Evolutionary conservation across 2,329 filamentous ascomycete genomes (phyloP).

Genomic region (Claviceps monticola): DNA sequence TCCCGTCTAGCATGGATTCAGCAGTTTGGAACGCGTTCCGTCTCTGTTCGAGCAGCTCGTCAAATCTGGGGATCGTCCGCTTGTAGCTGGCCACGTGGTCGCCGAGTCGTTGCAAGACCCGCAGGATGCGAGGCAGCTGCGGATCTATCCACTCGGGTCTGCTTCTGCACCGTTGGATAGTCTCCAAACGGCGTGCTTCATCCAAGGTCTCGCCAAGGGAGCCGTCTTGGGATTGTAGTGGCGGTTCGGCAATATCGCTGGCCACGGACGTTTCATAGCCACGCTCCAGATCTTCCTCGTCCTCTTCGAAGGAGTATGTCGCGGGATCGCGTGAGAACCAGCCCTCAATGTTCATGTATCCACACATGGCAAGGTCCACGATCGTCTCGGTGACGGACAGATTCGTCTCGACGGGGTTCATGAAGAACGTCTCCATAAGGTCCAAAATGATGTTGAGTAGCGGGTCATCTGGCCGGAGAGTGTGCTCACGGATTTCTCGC

Average conservation of each 20-base stretch:
- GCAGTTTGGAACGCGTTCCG: constrained; percentile 51
- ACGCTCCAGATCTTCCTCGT: constrained; percentile 18
- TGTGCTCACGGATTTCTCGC: constrained; percentile 46
- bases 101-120: constrained; percentile 44
- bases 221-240: not conserved
- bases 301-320: constrained; percentile 35
- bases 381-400: constrained; percentile 74
- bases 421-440: constrained; percentile 66
- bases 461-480: constrained; percentile 47
- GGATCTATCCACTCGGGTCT: constrained; percentile 38
- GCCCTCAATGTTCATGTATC: constrained; percentile 73
- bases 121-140: constrained; percentile 39
- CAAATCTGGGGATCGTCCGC: constrained; percentile 54
- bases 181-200: constrained; percentile 26
- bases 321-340: constrained; percentile 72
- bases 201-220: constrained; percentile 1
- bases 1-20: constrained; percentile 29
- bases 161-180: constrained; percentile 37
- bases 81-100: constrained; percentile 50
- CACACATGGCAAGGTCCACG: constrained; percentile 70
- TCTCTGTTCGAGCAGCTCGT: constrained; percentile 53
- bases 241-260: constrained; percentile 3
- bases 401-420: constrained; percentile 86
- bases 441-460: constrained; percentile 53
- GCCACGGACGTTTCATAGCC: constrained; percentile 4